Evolutionary conservation across 2,329 filamentous ascomycete genomes (phyloP), one percentile per base, ranked within the genome.

Genomic region (Leptoxyphium fumago): DNA sequence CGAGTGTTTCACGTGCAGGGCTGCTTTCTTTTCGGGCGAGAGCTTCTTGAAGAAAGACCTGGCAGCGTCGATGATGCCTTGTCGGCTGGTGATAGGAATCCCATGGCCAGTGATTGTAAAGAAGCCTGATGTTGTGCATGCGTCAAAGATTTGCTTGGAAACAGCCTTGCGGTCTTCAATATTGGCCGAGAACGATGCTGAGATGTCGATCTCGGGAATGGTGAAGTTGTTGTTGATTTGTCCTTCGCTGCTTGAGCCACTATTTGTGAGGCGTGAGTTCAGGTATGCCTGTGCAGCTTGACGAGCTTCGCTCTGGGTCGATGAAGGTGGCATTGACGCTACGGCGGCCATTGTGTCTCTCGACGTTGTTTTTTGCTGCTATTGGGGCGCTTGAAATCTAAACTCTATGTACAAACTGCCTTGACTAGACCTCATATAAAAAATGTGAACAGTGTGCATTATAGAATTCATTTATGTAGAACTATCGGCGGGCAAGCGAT

Each of bases 61-160:
- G 0, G 64, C 63, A 43, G 65, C 59, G 1, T 52, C 46, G 14
- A 68, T 43, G n/a, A 67, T 59, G 1, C 44, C 53, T 11, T 53
- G 41, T 30, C 59, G 52, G 2, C 55, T 55, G 2, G 46, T 14
- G 6, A 51, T 42, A 2, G 63, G 45, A 5, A 67, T 50, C 9
- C 57, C 53, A 42, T 67, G 65, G 13, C 60, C 59, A 10, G 56
- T 62, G 39, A 67, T 60, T 49, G 64, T 64, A 49, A 67, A 66
- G 49, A 61, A 61, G 7, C 64, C 63, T 4, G 58, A 61, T n/a
- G 51, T 61, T 6, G 55, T 60, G 45, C 65, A 66, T 1, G 64
- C 63, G 17, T 55, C 48, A 6, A 54, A 59, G 21, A 67, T 66
- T 32, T 66, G 55, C 2, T 48, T 44, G 2, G 67, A 66, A 1